Percentiles rank a stretch among this genome's conserved stretches.
phyloP scores from a whole-genome alignment of 305 asterid genomes.

The Plantago lanceolata region DNA sequence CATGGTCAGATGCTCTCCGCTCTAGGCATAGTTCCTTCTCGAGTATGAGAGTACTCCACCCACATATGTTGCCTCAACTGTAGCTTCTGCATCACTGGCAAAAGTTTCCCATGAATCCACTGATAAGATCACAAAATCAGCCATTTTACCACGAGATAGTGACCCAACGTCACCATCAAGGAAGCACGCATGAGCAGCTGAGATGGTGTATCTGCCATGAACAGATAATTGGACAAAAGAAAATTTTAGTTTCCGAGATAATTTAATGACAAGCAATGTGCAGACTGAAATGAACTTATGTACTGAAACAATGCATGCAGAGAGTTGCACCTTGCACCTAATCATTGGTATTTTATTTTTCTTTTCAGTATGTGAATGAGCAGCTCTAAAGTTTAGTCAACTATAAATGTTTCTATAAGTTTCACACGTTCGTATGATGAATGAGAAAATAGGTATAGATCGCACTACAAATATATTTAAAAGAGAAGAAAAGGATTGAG shows the following conservation, averaged over 20 bases:
- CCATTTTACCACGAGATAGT: conserved; percentile 74
- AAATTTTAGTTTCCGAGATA: neutral
- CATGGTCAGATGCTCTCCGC: neutral
- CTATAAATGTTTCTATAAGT: neutral
- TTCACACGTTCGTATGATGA: neutral
- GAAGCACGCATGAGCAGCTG: conserved; percentile 84
- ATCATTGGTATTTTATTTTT: no score
- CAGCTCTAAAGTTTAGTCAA: neutral
- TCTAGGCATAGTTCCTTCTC: conserved; percentile 22
- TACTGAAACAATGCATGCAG: no score
- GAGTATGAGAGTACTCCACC: conserved; percentile 69
- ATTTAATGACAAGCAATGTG: no score
- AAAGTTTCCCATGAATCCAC: conserved; percentile 64
- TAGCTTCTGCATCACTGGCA: conserved; percentile 38
- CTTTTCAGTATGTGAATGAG: no score
- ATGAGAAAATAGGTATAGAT: neutral
- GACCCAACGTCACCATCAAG: conserved; percentile 83
- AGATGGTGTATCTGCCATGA: conserved; percentile 63
- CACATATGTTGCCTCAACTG: conserved; percentile 76
- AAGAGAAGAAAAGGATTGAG: neutral
- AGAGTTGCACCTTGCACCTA: no score
- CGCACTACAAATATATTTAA: neutral
- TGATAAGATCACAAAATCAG: conserved; percentile 77
- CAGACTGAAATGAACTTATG: no score
- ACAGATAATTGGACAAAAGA: neutral